These are phyloP conservation scores for Spizellomyces punctatus DNA, from an alignment of 192 early-diverging fungal species.

Conservation along the genomic window DNA sequence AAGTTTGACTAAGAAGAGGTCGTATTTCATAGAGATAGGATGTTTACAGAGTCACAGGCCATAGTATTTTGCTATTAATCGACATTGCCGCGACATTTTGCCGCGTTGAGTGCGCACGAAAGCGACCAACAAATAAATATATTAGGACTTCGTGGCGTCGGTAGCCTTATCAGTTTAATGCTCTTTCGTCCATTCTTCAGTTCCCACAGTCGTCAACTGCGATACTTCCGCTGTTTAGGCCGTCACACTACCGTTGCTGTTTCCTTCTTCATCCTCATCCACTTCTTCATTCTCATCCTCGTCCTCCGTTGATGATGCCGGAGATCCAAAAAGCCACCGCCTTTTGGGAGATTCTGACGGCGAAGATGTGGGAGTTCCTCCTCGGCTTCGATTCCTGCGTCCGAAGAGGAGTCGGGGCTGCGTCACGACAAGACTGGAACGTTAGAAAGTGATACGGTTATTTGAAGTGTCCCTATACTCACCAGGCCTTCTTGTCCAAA, in stretches of 20 bases:
- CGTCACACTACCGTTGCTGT: neutral
- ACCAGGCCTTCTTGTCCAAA: slow-evolving; percentile 33
- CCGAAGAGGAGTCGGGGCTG: slow-evolving; percentile 15
- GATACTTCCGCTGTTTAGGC: too few relatives aligned
- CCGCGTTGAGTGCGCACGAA: too few relatives aligned
- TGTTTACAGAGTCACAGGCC: too few relatives aligned
- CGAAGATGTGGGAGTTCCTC: neutral
- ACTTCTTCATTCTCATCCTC: slow-evolving; percentile 13
- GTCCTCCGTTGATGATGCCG: slow-evolving; percentile 2
- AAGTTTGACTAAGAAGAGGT: too few relatives aligned
- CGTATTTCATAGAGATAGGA: too few relatives aligned
- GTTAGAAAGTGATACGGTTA: neutral
- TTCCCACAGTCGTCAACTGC: too few relatives aligned
- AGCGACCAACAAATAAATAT: too few relatives aligned
- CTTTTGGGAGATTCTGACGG: neutral
- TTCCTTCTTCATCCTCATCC: slow-evolving; percentile 4
- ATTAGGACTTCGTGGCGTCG: too few relatives aligned
- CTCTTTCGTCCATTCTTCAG: too few relatives aligned
- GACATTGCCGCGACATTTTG: too few relatives aligned
- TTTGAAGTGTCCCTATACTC: neutral
- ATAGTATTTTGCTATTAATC: too few relatives aligned
- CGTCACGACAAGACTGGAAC: neutral
- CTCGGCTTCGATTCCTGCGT: slow-evolving; percentile 2
- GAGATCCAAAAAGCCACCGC: slow-evolving; percentile 15
- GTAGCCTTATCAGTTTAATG: too few relatives aligned